phyloP scores from a whole-genome alignment of 129 eudicot genomes.

The Escallonia rubra region DNA sequence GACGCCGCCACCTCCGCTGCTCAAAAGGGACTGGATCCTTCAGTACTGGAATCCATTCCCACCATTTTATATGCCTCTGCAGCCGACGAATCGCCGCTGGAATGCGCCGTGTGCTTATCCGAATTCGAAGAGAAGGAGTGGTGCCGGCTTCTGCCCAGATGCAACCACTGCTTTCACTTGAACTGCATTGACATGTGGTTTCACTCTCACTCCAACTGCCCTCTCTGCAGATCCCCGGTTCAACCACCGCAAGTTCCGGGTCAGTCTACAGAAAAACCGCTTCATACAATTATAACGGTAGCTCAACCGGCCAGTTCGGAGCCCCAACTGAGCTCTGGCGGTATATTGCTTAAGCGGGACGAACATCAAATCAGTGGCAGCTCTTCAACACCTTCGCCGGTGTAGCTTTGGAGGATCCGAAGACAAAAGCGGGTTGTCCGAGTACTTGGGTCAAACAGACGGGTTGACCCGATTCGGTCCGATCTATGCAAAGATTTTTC shows the following conservation, averaged over 20 bases:
- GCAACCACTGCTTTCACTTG: conserved; percentile 34
- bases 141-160: conserved; percentile 32
- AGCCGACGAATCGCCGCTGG: conserved; percentile 2
- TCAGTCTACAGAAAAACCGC: neutral
- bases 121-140: conserved; percentile 25
- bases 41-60: conserved; percentile 15
- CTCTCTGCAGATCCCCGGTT: conserved; percentile 34
- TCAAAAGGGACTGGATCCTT: conserved; percentile 7
- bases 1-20: neutral
- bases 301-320: conserved; percentile 1
- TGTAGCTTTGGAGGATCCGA: no score
- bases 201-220: conserved; percentile 23
- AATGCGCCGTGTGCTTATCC: conserved; percentile 36
- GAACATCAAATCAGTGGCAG: no score
- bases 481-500: no score
- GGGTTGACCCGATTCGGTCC: no score
- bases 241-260: neutral
- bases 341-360: no score
- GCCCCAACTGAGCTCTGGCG: no score
- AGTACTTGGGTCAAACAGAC: no score
- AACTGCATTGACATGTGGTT: conserved; percentile 39
- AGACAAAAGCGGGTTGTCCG: no score
- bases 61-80: conserved; percentile 7
- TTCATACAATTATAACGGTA: neutral
- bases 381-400: no score